Base-by-base conservation (phyloP, 768 basidiomycete species). In the Cytidiella melzeri region DNA sequence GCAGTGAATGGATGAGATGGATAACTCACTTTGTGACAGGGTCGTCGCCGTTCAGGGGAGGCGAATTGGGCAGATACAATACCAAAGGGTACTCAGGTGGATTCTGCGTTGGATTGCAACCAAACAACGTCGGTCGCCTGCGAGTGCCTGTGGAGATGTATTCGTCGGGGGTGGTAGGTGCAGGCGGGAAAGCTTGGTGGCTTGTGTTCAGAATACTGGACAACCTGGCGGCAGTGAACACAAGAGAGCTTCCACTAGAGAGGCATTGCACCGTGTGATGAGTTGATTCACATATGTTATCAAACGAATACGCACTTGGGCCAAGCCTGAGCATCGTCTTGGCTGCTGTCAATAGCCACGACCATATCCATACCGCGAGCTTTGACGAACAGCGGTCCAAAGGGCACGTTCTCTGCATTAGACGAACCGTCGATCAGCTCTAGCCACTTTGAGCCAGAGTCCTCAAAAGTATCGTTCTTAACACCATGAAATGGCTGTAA, bases 11-110 rank as follows among this genome's bases (percentile, higher is more conserved):
- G 43, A 20, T 9, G 24, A 36, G 20, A 12, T 11, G 15, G 24
- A 25, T 4, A 27, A 47, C 67, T 53, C 63, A 85, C 85, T 88
- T 81, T n/a, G 80, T 72, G 18, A 81, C 75, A 11, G 86, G 84
- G 48, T 74, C 61, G 50, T 71, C 73, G 20, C 83, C 84, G 47
- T 71, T 73, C 18, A 81, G 55, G 3, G 84, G 84, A n/a, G 87
- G 85, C 25, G 85, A 74, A 61, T 84, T 87, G 5, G 90, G 89
- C 5, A 91, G 69, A 58, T 86, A 89, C 38, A 91, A 75, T 36
- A 91, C 65, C 18, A 91, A 55, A 0, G 87, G 87, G 53, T 74
- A 84, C 49, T 78, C 76, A 1, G 77, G 65, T 12, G 81, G 74
- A 3, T 23, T 63, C 47, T 73, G 62, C 6, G 45, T 61, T n/a